Percentiles rank a stretch among this genome's conserved stretches.
Evolutionary conservation across 352 stramenopile species (phyloP).

Genomic region (Globisporangium nunn): DNA sequence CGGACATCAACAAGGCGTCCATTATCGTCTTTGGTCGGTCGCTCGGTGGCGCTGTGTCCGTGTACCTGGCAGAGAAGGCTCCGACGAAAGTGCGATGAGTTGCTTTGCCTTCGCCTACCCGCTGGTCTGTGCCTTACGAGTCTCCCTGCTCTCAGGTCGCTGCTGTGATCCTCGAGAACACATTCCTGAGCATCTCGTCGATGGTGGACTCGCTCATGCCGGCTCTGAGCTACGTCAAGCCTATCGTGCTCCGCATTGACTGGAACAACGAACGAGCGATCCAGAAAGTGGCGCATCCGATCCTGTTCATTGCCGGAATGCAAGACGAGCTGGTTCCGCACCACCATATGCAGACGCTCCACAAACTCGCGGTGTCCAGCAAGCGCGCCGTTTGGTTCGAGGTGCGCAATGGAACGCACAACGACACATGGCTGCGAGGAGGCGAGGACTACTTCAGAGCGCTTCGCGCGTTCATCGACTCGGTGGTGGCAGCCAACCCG

Average conservation of each 20-base stretch:
- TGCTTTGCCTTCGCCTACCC: background rate
- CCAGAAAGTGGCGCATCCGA: conserved; percentile 59
- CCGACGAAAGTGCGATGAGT: conserved; percentile 35
- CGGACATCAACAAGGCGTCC: conserved; percentile 80
- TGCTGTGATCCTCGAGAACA: conserved; percentile 93
- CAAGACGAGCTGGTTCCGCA: conserved; percentile 91
- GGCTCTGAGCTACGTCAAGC: conserved; percentile 84
- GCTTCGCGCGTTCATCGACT: conserved; percentile 59
- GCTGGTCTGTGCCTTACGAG: no score
- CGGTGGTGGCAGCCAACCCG: conserved; percentile 13
- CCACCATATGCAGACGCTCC: conserved; percentile 81
- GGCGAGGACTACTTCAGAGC: conserved; percentile 83
- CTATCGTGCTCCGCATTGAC: conserved; percentile 85
- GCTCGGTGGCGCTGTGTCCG: conserved; percentile 88
- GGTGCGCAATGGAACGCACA: conserved; percentile 90
- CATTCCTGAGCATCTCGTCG: conserved; percentile 88
- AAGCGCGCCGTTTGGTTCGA: conserved; percentile 52
- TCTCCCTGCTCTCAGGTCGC: conserved; percentile 41
- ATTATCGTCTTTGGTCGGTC: conserved; percentile 91
- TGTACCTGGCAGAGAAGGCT: conserved; percentile 84
- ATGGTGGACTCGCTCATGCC: conserved; percentile 95
- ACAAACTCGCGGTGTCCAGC: conserved; percentile 52
- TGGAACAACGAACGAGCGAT: conserved; percentile 83
- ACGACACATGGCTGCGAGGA: conserved; percentile 91
- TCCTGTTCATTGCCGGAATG: conserved; percentile 88